phyloP scores from a whole-genome alignment of 441 rosid species.

The Erysimum cheiri region DNA sequence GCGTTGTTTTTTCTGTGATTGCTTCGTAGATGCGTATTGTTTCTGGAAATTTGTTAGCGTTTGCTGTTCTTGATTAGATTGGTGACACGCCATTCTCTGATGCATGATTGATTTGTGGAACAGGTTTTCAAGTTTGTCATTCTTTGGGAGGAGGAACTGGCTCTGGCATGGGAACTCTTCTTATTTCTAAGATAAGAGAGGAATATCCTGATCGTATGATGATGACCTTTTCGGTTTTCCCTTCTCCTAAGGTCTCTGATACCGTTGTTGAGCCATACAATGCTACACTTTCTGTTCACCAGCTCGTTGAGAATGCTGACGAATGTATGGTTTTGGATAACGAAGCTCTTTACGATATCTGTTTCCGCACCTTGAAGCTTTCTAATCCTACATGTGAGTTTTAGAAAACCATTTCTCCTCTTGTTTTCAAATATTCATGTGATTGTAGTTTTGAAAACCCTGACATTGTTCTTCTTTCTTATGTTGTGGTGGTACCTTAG shows the following conservation, averaged over 20 bases:
- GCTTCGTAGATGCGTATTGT: too few species aligned
- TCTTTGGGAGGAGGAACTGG: slow-evolving; percentile 56
- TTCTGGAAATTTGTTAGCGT: not conserved
- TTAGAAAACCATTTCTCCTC: not conserved
- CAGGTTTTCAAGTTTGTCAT: slow-evolving; percentile 61
- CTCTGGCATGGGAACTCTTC: slow-evolving; percentile 59
- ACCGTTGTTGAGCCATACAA: slow-evolving; percentile 96
- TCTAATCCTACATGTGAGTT: slow-evolving; percentile 69
- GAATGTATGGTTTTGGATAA: slow-evolving; percentile 98
- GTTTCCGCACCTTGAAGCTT: slow-evolving; percentile 85
- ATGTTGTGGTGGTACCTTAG: slow-evolving; percentile 36
- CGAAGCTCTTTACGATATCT: slow-evolving; percentile 90
- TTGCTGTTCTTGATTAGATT: not conserved
- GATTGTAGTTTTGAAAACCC: not conserved
- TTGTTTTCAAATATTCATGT: slow-evolving; percentile 42
- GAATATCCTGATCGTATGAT: slow-evolving; percentile 66
- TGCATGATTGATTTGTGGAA: not conserved
- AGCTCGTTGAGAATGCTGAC: slow-evolving; percentile 93
- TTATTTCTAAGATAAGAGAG: slow-evolving; percentile 53
- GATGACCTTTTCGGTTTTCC: slow-evolving; percentile 95
- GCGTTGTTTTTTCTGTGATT: not conserved
- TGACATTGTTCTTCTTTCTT: slow-evolving; percentile 24
- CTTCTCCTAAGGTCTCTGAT: slow-evolving; percentile 97
- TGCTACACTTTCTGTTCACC: slow-evolving; percentile 95
- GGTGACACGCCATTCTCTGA: slow-evolving; percentile 2